Conservation (phyloP, 768 basidiomycete species). For the Chalciporus pseudorubinellus region DNA sequence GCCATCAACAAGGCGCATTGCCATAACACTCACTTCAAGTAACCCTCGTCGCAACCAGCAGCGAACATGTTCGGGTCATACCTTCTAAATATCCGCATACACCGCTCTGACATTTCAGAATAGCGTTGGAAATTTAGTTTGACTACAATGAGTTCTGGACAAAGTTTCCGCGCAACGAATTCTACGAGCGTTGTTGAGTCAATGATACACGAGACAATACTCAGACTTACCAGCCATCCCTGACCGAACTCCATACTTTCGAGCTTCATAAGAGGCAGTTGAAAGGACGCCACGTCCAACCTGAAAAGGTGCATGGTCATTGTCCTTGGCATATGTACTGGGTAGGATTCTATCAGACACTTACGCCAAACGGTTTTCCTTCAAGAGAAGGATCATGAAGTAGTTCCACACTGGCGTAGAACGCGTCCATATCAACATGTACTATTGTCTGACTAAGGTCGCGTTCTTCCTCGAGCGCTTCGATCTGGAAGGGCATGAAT, state of each 20-base stretch:
- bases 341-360: slow-evolving; percentile 11
- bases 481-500: slow-evolving; percentile 38
- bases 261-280: slow-evolving; percentile 91
- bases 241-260: slow-evolving; percentile 87
- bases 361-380: slow-evolving; percentile 74
- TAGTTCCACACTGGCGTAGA: slow-evolving; percentile 80
- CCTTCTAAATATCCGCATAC: slow-evolving; percentile 65
- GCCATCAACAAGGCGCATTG: not conserved
- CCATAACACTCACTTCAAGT: slow-evolving; percentile 66
- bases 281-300: slow-evolving; percentile 83
- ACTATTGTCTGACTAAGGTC: slow-evolving; percentile 85
- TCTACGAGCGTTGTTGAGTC: slow-evolving; percentile 40
- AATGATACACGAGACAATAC: not conserved
- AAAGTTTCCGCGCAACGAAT: slow-evolving; percentile 91
- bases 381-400: slow-evolving; percentile 59
- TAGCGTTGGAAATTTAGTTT: slow-evolving; percentile 58
- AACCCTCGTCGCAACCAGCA: slow-evolving; percentile 88
- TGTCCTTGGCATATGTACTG: not conserved
- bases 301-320: slow-evolving; percentile 24
- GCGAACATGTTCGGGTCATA: slow-evolving; percentile 76
- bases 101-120: slow-evolving; percentile 62
- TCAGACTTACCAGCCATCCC: slow-evolving; percentile 83
- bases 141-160: slow-evolving; percentile 81
- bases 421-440: slow-evolving; percentile 96
- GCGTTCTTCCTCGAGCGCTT: slow-evolving; percentile 67